Conservation (phyloP, 371 early-diverging fungal species). For the Mortierella sp. region DNA sequence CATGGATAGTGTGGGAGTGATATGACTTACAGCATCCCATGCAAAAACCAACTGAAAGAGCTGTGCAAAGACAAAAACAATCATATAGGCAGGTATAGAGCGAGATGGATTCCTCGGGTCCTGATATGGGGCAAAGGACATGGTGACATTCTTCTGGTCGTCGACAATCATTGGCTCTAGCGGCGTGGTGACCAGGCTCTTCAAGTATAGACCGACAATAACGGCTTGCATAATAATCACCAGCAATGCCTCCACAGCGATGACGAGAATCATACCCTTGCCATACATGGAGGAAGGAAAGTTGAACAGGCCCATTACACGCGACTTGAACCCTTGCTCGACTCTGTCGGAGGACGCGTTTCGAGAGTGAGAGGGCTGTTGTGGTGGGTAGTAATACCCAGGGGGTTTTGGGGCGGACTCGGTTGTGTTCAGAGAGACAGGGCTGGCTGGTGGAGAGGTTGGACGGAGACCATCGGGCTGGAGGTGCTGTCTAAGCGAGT, state of each 20-base stretch:
- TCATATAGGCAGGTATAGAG: constrained; percentile 76
- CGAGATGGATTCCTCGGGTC: constrained; percentile 29
- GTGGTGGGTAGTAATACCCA: constrained; percentile 32
- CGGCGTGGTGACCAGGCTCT: constrained; percentile 26
- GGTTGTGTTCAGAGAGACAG: neutral
- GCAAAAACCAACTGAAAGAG: constrained; percentile 76
- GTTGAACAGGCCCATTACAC: constrained; percentile 13
- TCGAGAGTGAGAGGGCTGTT: neutral
- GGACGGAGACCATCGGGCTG: constrained; percentile 13
- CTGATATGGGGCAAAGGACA: constrained; percentile 21
- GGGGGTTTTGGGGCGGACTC: constrained; percentile 11
- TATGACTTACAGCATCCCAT: constrained; percentile 78
- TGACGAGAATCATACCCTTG: constrained; percentile 56
- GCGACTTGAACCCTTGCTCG: constrained; percentile 3
- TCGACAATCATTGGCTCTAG: constrained; percentile 3
- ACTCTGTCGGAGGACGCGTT: neutral
- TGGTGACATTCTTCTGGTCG: constrained; percentile 28
- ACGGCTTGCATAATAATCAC: constrained; percentile 75
- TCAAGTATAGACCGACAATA: constrained; percentile 66
- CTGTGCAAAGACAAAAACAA: constrained; percentile 81
- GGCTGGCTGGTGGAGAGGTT: neutral
- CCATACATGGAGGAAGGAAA: constrained; percentile 55
- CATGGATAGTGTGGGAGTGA: too few species aligned
- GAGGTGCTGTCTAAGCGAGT: constrained; percentile 23
- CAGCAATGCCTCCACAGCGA: constrained; percentile 72